phyloP scores from a whole-genome alignment of 2,329 filamentous ascomycete genomes.

The Exophiala lecanii-corni region DNA sequence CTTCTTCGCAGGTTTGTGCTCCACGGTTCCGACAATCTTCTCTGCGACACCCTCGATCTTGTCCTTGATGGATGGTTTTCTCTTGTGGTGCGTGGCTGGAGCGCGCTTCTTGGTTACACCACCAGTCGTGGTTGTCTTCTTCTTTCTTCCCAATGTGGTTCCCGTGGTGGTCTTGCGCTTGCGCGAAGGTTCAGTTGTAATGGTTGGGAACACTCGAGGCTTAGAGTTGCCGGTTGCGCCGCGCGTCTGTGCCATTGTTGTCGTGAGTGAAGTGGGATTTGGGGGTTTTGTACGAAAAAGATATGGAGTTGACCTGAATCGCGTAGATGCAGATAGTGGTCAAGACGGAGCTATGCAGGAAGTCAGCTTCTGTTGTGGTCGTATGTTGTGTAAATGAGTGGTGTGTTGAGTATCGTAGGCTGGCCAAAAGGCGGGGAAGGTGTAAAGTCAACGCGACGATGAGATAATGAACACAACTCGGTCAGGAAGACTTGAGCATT shows the following conservation, averaged over 20 bases:
- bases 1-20: slow-evolving; percentile 37
- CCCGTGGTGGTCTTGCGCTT: slow-evolving; percentile 23
- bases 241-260: slow-evolving; percentile 29
- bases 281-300: too few species aligned
- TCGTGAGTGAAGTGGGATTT: slow-evolving; percentile 1
- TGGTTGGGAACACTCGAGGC: slow-evolving; percentile 25
- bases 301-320: too few species aligned
- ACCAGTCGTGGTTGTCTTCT: slow-evolving; percentile 20
- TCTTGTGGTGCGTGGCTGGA: slow-evolving; percentile 21
- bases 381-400: not conserved
- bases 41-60: slow-evolving; percentile 32
- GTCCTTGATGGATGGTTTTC: slow-evolving; percentile 29
- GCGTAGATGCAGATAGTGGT: too few species aligned
- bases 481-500: slow-evolving; percentile 1
- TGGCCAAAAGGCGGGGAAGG: slow-evolving; percentile 14
- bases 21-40: slow-evolving; percentile 26
- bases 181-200: slow-evolving; percentile 23
- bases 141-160: slow-evolving; percentile 1
- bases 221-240: slow-evolving; percentile 28
- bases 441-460: not conserved
- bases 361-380: too few species aligned
- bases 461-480: slow-evolving; percentile 14
- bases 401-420: too few species aligned
- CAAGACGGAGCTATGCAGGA: too few species aligned
- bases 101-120: slow-evolving; percentile 23